A percentile compares a stretch with the other conserved stretches of the same genome.
These are phyloP conservation scores for Penicillium cinerascens DNA, from an alignment of 495 filamentous ascomycete species.

Conservation along the genomic window DNA sequence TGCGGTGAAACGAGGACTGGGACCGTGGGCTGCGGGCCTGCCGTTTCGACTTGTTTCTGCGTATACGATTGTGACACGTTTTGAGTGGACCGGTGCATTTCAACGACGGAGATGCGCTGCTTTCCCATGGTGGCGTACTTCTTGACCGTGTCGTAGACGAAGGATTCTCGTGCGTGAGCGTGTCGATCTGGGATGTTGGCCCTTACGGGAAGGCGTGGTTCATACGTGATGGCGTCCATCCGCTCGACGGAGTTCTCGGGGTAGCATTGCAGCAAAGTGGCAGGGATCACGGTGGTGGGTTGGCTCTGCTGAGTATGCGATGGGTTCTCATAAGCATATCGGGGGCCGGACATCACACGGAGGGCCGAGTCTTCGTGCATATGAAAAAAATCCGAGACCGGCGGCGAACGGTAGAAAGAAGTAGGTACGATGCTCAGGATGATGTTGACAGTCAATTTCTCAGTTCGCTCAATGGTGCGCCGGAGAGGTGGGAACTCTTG, in stretches of 20 bases:
- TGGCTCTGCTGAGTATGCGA: not conserved
- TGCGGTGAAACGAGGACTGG: not conserved
- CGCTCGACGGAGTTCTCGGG: not conserved
- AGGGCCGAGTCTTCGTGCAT: not conserved
- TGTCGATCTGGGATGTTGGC: not conserved
- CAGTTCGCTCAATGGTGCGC: constrained; percentile 4
- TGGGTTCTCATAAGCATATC: not conserved
- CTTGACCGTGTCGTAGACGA: constrained; percentile 6
- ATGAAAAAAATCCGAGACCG: constrained; percentile 2
- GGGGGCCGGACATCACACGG: not conserved
- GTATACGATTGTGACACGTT: not conserved
- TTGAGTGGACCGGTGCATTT: not conserved
- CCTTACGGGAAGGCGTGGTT: not conserved
- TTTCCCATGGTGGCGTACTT: not conserved
- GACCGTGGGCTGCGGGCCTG: no score
- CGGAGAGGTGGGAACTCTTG: constrained; percentile 15
- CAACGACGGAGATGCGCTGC: not conserved
- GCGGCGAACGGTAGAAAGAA: constrained; percentile 13
- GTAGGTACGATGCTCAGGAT: constrained; percentile 13
- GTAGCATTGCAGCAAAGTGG: not conserved
- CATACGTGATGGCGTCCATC: not conserved
- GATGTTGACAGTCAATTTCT: constrained; percentile 10
- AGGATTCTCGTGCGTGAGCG: not conserved
- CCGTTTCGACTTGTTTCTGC: not conserved
- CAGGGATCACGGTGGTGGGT: not conserved